Evolutionary conservation across 2,329 filamentous ascomycete genomes (phyloP).

Genomic region (Fusarium vanettenii): DNA sequence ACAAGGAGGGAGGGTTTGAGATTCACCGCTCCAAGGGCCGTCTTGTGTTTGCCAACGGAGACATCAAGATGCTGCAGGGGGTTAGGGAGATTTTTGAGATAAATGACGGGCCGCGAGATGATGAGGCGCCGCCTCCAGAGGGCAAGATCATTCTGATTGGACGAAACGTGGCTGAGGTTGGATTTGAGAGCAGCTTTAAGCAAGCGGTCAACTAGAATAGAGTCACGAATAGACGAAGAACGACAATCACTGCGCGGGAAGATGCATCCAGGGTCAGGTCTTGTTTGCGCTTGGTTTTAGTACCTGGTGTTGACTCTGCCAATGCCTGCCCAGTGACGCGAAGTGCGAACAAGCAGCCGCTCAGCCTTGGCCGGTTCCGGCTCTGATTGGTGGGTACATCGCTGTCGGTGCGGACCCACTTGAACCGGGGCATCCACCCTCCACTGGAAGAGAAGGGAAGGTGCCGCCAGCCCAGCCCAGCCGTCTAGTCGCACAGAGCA

Average conservation of each 20-base stretch:
- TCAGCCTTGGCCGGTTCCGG: constrained; percentile 36
- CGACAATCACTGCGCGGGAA: neutral
- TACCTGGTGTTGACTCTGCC: neutral
- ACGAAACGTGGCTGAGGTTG: constrained; percentile 61
- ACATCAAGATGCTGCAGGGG: constrained; percentile 84
- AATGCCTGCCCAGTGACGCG: neutral
- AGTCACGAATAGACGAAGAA: constrained; percentile 1
- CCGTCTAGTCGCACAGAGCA: constrained; percentile 5
- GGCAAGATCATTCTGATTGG: constrained; percentile 76
- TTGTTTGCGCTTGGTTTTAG: neutral
- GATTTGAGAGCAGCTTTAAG: constrained; percentile 62
- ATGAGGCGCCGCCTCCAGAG: constrained; percentile 43
- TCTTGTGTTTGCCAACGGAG: constrained; percentile 72
- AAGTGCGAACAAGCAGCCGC: constrained; percentile 8
- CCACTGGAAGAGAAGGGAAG: constrained; percentile 1
- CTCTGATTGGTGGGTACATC: constrained; percentile 44
- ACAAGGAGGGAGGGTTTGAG: constrained; percentile 67
- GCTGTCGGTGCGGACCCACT: constrained; percentile 54
- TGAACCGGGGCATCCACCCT: constrained; percentile 48
- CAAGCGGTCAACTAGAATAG: constrained; percentile 39
- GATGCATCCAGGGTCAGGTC: neutral
- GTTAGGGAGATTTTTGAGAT: constrained; percentile 96
- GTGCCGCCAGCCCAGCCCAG: constrained; percentile 26
- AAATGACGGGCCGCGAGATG: constrained; percentile 67
- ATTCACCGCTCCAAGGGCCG: constrained; percentile 91